Conservation (phyloP, 1,284 basidiomycete species). For the Irpex sp. region DNA sequence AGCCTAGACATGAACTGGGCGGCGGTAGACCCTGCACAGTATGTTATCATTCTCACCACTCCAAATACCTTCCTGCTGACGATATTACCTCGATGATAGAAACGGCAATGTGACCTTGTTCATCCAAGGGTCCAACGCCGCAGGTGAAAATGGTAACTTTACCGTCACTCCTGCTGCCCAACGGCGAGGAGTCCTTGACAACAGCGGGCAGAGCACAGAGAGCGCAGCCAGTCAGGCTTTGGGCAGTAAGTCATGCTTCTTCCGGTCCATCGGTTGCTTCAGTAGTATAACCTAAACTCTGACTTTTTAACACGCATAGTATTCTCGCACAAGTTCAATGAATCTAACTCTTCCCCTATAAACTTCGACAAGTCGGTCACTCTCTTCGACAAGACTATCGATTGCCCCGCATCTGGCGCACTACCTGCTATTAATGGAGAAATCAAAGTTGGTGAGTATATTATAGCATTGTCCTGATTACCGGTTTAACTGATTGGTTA, state of each 20-base stretch:
- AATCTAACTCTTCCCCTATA: conserved; percentile 17
- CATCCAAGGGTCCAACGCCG: conserved; percentile 36
- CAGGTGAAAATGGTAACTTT: conserved; percentile 34
- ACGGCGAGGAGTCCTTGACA: neutral
- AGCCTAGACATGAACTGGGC: conserved; percentile 40
- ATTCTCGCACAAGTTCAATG: conserved; percentile 21
- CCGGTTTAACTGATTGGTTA: neutral
- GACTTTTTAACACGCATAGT: too few species aligned
- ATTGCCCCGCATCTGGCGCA: conserved; percentile 32
- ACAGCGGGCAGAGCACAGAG: too few species aligned
- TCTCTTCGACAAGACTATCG: conserved; percentile 36
- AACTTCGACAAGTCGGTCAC: conserved; percentile 32
- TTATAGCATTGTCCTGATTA: too few species aligned
- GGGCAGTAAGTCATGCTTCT: too few species aligned
- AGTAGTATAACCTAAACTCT: too few species aligned
- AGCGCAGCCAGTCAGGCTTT: too few species aligned
- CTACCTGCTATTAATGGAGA: conserved; percentile 25
- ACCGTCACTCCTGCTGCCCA: conserved; percentile 22
- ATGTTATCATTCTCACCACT: conserved; percentile 6
- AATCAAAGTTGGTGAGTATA: conserved; percentile 26
- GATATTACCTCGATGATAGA: conserved; percentile 4
- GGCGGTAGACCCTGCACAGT: conserved; percentile 30
- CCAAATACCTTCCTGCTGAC: neutral
- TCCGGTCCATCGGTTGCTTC: too few species aligned
- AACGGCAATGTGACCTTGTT: conserved; percentile 37